phyloP scores from a whole-genome alignment of 1,284 basidiomycete genomes.

The Coniferiporia weirii region DNA sequence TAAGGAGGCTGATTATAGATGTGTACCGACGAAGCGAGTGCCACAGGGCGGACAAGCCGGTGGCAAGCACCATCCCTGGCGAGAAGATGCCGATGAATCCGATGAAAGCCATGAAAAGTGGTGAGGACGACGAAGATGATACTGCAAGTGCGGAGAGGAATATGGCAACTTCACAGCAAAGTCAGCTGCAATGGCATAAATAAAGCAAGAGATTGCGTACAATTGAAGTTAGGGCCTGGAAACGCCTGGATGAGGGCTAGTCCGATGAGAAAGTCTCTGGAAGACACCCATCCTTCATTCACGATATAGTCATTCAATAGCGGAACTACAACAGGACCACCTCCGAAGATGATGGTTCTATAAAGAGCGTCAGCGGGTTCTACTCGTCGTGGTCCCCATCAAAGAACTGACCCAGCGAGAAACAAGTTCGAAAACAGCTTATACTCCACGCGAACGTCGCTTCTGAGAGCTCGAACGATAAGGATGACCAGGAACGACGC shows the following conservation, averaged over 20 bases:
- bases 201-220: background rate
- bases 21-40: conserved; percentile 36
- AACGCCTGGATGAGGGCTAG: conserved; percentile 50
- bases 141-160: conserved; percentile 47
- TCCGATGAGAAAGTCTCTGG: conserved; percentile 53
- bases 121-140: conserved; percentile 25
- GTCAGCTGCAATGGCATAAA: conserved; percentile 13
- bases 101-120: conserved; percentile 39
- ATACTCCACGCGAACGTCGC: conserved; percentile 25
- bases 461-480: conserved; percentile 29
- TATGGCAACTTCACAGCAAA: conserved; percentile 31
- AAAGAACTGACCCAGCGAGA: conserved; percentile 41
- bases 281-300: conserved; percentile 44
- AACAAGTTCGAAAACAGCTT: conserved; percentile 41
- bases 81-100: conserved; percentile 46
- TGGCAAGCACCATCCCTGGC: conserved; percentile 46
- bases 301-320: conserved; percentile 52
- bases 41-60: conserved; percentile 48
- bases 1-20: conserved; percentile 36
- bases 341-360: conserved; percentile 52
- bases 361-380: conserved; percentile 30
- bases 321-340: conserved; percentile 57
- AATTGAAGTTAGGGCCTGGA: conserved; percentile 58
- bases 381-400: conserved; percentile 15
- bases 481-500: conserved; percentile 30